Base-by-base conservation (phyloP, 2,329 filamentous ascomycete species). In the Fusarium pseudoanthophilum region DNA sequence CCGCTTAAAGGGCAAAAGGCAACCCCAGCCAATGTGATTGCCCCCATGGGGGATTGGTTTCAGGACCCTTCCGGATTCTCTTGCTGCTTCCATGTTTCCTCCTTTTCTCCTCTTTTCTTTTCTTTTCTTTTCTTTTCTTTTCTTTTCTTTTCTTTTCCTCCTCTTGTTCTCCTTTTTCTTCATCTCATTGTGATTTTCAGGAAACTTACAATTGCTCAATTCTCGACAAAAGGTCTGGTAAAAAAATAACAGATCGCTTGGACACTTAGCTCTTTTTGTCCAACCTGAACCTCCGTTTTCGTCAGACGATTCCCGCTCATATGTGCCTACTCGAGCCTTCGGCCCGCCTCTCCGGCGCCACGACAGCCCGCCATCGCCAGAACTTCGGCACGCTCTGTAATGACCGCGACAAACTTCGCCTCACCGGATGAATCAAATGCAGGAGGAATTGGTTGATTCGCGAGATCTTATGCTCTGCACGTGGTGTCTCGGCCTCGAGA, bases 281-380 rank as follows among this genome's bases (percentile, higher is more conserved):
- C 40, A 60, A 58, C 60, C 66, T 69, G 56, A 39, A 55, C 49
- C 60, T 72, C 60, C 67, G 49, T 60, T 62, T 61, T 67, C 61
- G 75, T 78, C 70, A 78, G 74, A 75, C 72, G 71, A 77, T 75
- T 71, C 64, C 68, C 69, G 67, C 60, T 68, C 66, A 68, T 69
- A 62, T 73, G 66, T 72, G 64, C 72, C 70, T 60, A 67, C 64
- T 51, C 72, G 71, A 76, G 71, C 75, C 77, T 77, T 78, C 80
- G 80, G 80, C 78, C 80, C 80, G 80, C 76, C 78, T 80, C 71
- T 79, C 80, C 81, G 80, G 73, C 69, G 78, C 69, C 68, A 72
- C 76, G 67, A 65, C 73, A 78, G 73, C 72, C 75, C 76, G 76
- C 59, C 66, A 61, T 63, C 75, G 76, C 76, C 72, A 78, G 66